phyloP scores from a whole-genome alignment of 2,329 filamentous ascomycete species.

The Stylonectria norvegica region DNA sequence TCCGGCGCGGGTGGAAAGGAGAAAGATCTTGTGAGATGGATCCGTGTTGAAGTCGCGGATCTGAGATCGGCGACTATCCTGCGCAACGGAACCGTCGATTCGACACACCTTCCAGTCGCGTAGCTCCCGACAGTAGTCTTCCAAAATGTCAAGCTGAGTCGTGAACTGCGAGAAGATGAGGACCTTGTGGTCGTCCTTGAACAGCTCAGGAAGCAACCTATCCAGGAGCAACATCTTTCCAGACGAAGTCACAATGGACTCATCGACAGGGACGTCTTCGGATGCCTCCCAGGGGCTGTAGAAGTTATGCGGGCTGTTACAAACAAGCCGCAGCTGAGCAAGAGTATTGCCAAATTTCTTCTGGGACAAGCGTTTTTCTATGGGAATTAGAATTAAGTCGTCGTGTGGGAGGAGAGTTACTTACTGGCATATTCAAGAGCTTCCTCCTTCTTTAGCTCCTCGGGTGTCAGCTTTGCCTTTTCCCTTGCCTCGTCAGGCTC shows the following conservation, averaged over 20 bases:
- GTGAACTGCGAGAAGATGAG: conserved; percentile 97
- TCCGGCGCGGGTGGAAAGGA: conserved; percentile 86
- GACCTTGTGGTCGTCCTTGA: conserved; percentile 77
- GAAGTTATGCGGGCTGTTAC: conserved; percentile 94
- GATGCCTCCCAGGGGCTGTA: conserved; percentile 80
- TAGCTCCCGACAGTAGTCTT: conserved; percentile 77
- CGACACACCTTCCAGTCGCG: conserved; percentile 79
- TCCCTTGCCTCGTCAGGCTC: conserved; percentile 33
- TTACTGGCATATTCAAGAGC: conserved; percentile 74
- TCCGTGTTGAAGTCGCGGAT: conserved; percentile 72
- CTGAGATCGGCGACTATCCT: conserved; percentile 65
- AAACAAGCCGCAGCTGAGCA: conserved; percentile 86
- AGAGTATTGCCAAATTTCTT: conserved; percentile 94
- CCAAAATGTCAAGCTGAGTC: conserved; percentile 84
- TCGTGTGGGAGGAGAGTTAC: conserved; percentile 27
- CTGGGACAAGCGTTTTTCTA: conserved; percentile 76
- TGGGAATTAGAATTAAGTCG: conserved; percentile 21
- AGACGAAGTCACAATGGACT: conserved; percentile 78
- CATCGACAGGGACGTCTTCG: conserved; percentile 62
- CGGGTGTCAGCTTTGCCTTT: conserved; percentile 39
- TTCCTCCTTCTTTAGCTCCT: conserved; percentile 62
- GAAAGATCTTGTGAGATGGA: conserved; percentile 67
- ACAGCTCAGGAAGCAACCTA: conserved; percentile 72
- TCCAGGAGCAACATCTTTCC: conserved; percentile 97
- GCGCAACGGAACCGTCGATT: conserved; percentile 84